phyloP scores from a whole-genome alignment of 148 eudicot genomes.

The Nyssa sinensis region DNA sequence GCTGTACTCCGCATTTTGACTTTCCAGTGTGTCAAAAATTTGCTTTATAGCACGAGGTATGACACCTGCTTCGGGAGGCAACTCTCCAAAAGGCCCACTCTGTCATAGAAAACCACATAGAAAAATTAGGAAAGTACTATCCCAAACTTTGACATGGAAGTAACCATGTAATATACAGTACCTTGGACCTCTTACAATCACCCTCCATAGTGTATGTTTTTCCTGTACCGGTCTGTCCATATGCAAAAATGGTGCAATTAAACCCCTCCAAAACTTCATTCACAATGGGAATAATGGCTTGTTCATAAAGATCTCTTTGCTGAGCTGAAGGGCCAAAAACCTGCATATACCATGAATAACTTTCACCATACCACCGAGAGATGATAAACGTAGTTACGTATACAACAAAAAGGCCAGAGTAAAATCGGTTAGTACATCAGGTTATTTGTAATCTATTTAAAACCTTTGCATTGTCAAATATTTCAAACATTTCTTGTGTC shows the following conservation, averaged over 20 bases:
- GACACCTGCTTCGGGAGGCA: slow-evolving; percentile 95
- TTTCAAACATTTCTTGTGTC: no score
- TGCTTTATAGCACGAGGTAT: slow-evolving; percentile 93
- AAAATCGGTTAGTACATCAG: not conserved
- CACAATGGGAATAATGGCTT: slow-evolving; percentile 89
- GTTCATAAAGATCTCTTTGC: slow-evolving; percentile 85
- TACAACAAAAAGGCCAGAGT: not conserved
- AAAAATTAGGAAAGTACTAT: not conserved
- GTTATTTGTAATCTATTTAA: not conserved
- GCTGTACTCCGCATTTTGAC: slow-evolving; percentile 94
- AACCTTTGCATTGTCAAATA: no score
- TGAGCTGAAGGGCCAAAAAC: slow-evolving; percentile 90
- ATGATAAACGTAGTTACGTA: not conserved
- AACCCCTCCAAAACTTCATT: slow-evolving; percentile 95
- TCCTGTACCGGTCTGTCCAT: slow-evolving; percentile 99
- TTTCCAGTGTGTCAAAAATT: slow-evolving; percentile 88
- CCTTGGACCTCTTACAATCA: slow-evolving; percentile 87
- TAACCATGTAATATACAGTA: slow-evolving; percentile 19
- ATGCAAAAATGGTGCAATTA: slow-evolving; percentile 97
- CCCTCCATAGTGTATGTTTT: slow-evolving; percentile 99
- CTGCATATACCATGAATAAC: slow-evolving; percentile 30
- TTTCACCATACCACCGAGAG: not conserved
- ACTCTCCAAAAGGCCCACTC: slow-evolving; percentile 78
- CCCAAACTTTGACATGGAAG: not conserved
- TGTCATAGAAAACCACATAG: slow-evolving; percentile 22